Conservation (phyloP, 495 filamentous ascomycete species). For the Xylaria venustula region DNA sequence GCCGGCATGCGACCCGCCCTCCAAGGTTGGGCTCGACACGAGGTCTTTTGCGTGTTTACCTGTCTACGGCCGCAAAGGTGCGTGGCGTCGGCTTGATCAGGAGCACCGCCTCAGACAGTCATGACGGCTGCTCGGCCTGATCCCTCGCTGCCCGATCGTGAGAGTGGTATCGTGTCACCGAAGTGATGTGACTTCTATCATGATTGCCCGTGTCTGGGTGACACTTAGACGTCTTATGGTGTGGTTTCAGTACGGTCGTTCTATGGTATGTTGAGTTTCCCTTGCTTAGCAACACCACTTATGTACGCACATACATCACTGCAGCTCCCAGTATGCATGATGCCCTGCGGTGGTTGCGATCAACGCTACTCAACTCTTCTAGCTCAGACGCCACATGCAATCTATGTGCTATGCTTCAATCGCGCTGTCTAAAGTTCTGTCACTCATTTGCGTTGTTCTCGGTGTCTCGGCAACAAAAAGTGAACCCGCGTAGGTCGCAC, state of each 20-base stretch:
- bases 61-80: not conserved
- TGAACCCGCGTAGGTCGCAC: not conserved
- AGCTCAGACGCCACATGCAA: not conserved
- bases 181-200: not conserved
- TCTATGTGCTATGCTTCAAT: not conserved
- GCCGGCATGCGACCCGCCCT: conserved; percentile 7
- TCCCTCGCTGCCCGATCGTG: not conserved
- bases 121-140: not conserved
- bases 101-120: not conserved
- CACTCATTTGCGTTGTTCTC: not conserved
- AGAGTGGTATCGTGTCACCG: not conserved
- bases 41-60: not conserved
- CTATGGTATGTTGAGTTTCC: not conserved
- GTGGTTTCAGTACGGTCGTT: not conserved
- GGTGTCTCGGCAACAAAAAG: not conserved
- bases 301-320: not conserved
- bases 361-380: not conserved
- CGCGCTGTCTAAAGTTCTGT: not conserved
- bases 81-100: not conserved
- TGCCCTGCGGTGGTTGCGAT: not conserved
- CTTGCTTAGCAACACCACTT: not conserved
- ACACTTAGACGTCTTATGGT: not conserved
- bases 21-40: conserved; percentile 3
- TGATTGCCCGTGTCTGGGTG: not conserved
- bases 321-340: not conserved